phyloP scores from a whole-genome alignment of 495 filamentous ascomycete genomes.

The Penicillium robsamsonii region DNA sequence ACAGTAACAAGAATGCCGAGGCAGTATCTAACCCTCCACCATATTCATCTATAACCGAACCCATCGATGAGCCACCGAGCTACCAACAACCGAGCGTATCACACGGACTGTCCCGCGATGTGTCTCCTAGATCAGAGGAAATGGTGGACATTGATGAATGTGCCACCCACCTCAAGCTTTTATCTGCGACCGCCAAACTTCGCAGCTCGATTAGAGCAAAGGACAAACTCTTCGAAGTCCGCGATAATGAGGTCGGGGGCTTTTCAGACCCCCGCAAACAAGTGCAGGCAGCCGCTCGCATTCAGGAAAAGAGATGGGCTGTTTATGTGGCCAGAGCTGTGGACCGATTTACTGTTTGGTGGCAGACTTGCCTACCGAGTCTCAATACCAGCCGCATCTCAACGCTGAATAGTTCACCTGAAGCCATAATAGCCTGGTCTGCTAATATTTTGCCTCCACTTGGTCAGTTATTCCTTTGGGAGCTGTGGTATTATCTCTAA shows the following conservation, averaged over 20 bases:
- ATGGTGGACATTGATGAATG: neutral
- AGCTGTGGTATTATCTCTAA: constrained; percentile 7
- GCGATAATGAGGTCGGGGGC: neutral
- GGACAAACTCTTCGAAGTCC: neutral
- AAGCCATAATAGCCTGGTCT: constrained; percentile 23
- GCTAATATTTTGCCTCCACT: constrained; percentile 30
- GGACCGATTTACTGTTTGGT: constrained; percentile 74
- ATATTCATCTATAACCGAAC: neutral
- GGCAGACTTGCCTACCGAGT: constrained; percentile 36
- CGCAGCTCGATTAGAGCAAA: neutral
- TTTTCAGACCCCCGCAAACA: constrained; percentile 1
- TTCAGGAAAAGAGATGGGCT: constrained; percentile 79
- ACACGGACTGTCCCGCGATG: neutral
- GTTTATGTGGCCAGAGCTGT: constrained; percentile 72
- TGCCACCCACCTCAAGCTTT: neutral
- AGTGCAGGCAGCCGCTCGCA: constrained; percentile 31
- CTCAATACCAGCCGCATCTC: constrained; percentile 10
- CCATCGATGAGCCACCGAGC: neutral
- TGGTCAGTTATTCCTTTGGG: constrained; percentile 21
- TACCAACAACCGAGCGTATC: neutral
- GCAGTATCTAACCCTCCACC: neutral
- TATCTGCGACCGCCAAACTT: neutral
- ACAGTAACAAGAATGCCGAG: neutral
- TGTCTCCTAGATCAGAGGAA: neutral
- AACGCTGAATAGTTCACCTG: neutral